Evolutionary conservation across 768 basidiomycete genomes (phyloP), one percentile per base, ranked within the genome.

Genomic region (Boletus speciosus): DNA sequence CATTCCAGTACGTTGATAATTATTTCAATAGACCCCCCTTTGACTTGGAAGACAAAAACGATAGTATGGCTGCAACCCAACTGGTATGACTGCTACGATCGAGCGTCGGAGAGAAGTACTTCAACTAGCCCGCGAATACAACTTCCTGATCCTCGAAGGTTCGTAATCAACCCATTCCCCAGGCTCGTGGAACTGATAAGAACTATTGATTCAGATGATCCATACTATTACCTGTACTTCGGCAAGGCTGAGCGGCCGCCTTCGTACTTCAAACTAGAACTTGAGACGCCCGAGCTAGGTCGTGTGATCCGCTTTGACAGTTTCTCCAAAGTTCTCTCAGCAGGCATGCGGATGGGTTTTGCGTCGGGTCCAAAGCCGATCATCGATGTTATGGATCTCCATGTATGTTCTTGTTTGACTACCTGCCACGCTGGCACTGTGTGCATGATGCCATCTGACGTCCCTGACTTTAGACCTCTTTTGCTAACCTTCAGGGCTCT

Each of bases 231-330:
- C 61, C 70, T 93, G 51, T 90, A 92, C 72, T 94, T 86, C 58
- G 88, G 89, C 35, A 70, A 75, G 16, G 68, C 70, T 9, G 75
- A 83, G 25, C 78, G 86, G 15, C 82, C 84, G 12, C 82, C 86
- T 1, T 90, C 87, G 0, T 96, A 94, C 71, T 93, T 95, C 65
- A 76, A 81, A 37, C 78, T 96, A 36, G 94, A 97, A 69, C 76
- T 74, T 12, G 78, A 82, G 49, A 79, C 81, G 58, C 76, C 79
- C 14, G 80, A 84, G 60, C 78, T 81, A 23, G 94, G 94, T 3
- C 82, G 86, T 12, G 92, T 96, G 37, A 61, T 96, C 19, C 83
- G 94, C 38, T 93, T 96, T 67, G 94, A 97, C 66, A 92, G 89
- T 65, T 77, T 96, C 50, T 92, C 88, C 51, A 97, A 97, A 74